phyloP scores from a whole-genome alignment of 768 basidiomycete genomes.

The Candolleomyces eurysporus region DNA sequence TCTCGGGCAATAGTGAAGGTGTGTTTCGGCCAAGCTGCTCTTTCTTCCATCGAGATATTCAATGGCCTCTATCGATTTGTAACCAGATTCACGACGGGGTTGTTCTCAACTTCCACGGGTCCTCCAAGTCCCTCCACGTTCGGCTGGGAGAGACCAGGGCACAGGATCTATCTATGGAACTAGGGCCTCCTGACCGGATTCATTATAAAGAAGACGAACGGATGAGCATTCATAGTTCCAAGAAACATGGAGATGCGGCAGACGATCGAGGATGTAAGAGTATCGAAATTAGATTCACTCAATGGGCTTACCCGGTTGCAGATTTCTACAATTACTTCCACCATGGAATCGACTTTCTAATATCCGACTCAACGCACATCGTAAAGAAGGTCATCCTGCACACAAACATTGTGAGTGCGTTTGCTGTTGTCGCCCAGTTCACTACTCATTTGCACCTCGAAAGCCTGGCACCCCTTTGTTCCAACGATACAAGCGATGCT shows the following conservation, averaged over 20 bases:
- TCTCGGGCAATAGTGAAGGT: slow-evolving; percentile 69
- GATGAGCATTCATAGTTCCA: slow-evolving; percentile 77
- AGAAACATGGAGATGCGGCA: slow-evolving; percentile 14
- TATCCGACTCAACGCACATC: slow-evolving; percentile 66
- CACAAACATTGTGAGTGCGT: slow-evolving; percentile 71
- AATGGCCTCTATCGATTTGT: not conserved
- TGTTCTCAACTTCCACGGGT: slow-evolving; percentile 64
- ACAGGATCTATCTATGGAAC: slow-evolving; percentile 75
- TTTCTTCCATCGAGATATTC: not conserved
- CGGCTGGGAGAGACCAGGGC: slow-evolving; percentile 74
- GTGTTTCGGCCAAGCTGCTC: slow-evolving; percentile 6
- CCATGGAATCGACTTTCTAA: slow-evolving; percentile 84
- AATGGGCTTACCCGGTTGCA: slow-evolving; percentile 24
- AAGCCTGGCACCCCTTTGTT: slow-evolving; percentile 89
- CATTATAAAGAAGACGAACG: slow-evolving; percentile 89
- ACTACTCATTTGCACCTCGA: not conserved
- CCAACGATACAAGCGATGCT: slow-evolving; percentile 88
- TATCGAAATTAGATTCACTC: not conserved
- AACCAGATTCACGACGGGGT: slow-evolving; percentile 70
- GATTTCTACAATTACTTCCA: slow-evolving; percentile 95
- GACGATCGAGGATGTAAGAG: slow-evolving; percentile 49
- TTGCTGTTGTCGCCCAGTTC: not conserved
- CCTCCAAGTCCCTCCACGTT: slow-evolving; percentile 50
- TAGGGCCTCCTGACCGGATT: slow-evolving; percentile 74
- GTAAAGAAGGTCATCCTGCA: slow-evolving; percentile 87